Evolutionary conservation across 2,329 filamentous ascomycete species (phyloP), one percentile per base, ranked within the genome.

Genomic region (Myrmaecium sp.): DNA sequence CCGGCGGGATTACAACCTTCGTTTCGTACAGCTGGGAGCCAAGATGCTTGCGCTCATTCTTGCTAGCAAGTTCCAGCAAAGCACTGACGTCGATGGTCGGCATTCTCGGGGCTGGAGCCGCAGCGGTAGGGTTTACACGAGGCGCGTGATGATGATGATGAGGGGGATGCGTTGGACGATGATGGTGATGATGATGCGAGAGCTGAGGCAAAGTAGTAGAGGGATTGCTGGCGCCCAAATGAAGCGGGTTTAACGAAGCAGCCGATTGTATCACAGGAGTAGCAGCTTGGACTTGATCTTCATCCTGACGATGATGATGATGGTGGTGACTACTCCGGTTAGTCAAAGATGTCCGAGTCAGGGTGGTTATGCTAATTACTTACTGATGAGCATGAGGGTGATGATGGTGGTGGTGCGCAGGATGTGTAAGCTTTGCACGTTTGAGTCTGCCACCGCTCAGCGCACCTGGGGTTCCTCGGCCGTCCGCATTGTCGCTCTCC

Each of bases 21-120:
- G 80, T 69, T 26, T 76, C 65, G 46, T 95, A 95, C 9, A 92
- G 60, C 4, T 80, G 76, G 30, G 82, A 80, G 17, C 86, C 86
- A 3, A 95, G 66, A 45, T 94, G 83, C 29, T 71, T 66, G 6
- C 83, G 74, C 6, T 80, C 77, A 11, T 69, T 62, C 30, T 75
- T 57, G 1, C 74, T 63, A 4, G 86, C 71, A 16, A 70, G 73
- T 2, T 82, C 71, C 8, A 93, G 50, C 0, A 93, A 68, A 1
- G 68, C 32, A 20, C 46, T 41, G 16, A 51, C 41, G 6, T 51
- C 42, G 6, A 31, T 11, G 9, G 23, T 28, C 3, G 30, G 30
- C 10, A 28, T 31, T 4, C 26, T 31, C 7, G n/a, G 8, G 4
- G 23, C 13, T 4, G 30, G 27, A 5, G 24, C 10, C 6, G 32